These are phyloP conservation scores for Phtheirospermum japonicum DNA, from an alignment of 257 asterid species.

Conservation along the genomic window DNA sequence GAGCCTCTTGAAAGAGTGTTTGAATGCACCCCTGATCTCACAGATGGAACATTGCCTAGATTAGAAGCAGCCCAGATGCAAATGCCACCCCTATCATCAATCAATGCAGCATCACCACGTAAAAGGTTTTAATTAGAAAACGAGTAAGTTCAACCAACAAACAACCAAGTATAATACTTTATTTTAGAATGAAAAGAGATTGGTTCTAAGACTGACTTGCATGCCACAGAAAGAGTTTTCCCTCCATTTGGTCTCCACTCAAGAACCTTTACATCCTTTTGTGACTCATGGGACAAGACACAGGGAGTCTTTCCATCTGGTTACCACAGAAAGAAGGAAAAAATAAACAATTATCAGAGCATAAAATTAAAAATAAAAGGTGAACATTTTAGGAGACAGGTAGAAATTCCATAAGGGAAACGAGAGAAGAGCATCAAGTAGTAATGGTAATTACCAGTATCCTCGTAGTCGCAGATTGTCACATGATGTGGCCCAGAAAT, in stretches of 20 bases:
- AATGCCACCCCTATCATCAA: conserved; percentile 75
- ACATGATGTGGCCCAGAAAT: conserved; percentile 76
- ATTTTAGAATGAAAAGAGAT: conserved; percentile 16
- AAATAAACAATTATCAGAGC: neutral
- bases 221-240: conserved; percentile 77
- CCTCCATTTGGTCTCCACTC: conserved; percentile 99
- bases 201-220: conserved; percentile 65
- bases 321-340: conserved; percentile 19
- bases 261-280: conserved; percentile 67
- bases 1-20: conserved; percentile 77
- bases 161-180: neutral
- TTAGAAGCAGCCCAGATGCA: conserved; percentile 95
- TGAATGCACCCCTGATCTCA: conserved; percentile 68
- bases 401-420: conserved; percentile 11
- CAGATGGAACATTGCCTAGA: conserved; percentile 78
- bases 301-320: conserved; percentile 73
- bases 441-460: conserved; percentile 55
- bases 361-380: conserved; percentile 10
- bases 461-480: conserved; percentile 76
- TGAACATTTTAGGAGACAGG: conserved; percentile 14
- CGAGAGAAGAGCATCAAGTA: conserved; percentile 10
- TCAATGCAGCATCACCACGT: conserved; percentile 24
- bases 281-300: conserved; percentile 60
- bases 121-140: conserved; percentile 17
- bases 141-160: conserved; percentile 11